These are phyloP conservation scores for Trichothecium sympodiale DNA, from an alignment of 2,329 filamentous ascomycete species.

Conservation along the genomic window DNA sequence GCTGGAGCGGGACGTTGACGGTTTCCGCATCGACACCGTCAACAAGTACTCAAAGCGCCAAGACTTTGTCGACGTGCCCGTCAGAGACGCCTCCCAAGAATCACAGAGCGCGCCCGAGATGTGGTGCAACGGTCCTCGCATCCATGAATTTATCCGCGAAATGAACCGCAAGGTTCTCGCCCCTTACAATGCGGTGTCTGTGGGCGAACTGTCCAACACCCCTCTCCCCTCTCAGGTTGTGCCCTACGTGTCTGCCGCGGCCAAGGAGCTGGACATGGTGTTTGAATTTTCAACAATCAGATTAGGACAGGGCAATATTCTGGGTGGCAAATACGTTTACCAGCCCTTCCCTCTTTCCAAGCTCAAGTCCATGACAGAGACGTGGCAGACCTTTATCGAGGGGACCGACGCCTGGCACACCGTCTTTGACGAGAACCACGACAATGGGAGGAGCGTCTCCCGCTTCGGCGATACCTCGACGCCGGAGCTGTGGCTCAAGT, in stretches of 20 bases:
- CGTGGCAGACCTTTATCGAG: slow-evolving; percentile 38
- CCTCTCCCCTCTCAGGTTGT: slow-evolving; percentile 39
- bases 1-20: slow-evolving; percentile 56
- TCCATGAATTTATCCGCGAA: slow-evolving; percentile 50
- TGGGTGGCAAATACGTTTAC: slow-evolving; percentile 37
- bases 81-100: slow-evolving; percentile 25
- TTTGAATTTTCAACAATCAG: slow-evolving; percentile 49
- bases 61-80: slow-evolving; percentile 40
- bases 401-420: slow-evolving; percentile 46
- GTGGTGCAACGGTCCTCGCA: slow-evolving; percentile 50
- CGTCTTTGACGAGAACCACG: slow-evolving; percentile 53
- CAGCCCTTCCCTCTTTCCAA: slow-evolving; percentile 31
- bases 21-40: slow-evolving; percentile 58
- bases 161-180: slow-evolving; percentile 42
- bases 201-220: slow-evolving; percentile 51
- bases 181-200: slow-evolving; percentile 47
- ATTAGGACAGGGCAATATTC: slow-evolving; percentile 36
- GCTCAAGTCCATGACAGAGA: slow-evolving; percentile 30
- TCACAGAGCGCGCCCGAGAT: slow-evolving; percentile 34
- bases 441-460: slow-evolving; percentile 46
- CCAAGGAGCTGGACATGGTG: slow-evolving; percentile 48
- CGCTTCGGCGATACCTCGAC: slow-evolving; percentile 38
- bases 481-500: slow-evolving; percentile 28
- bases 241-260: slow-evolving; percentile 40
- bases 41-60: slow-evolving; percentile 55